These are phyloP conservation scores for Penicillium chermesinum DNA, from an alignment of 495 filamentous ascomycete species.

Conservation along the genomic window DNA sequence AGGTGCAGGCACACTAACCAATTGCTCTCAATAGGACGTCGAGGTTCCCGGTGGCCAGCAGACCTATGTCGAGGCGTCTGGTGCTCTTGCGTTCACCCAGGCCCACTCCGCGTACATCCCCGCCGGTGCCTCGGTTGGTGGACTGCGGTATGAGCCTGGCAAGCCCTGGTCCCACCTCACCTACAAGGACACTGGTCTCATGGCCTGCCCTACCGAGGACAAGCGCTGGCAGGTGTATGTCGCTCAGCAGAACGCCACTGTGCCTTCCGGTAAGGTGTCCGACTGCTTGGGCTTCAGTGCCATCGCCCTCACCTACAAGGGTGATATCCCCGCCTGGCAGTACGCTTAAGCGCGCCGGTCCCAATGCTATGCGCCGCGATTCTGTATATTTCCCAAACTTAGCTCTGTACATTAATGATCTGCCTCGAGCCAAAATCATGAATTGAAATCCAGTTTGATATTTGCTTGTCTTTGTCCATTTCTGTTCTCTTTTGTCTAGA, in stretches of 20 bases:
- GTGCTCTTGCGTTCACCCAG: constrained; percentile 54
- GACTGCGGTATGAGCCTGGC: constrained; percentile 35
- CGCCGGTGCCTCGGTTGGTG: constrained; percentile 41
- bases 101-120: constrained; percentile 57
- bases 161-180: constrained; percentile 24
- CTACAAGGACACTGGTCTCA: constrained; percentile 33
- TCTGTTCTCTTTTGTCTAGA: not conserved
- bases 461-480: no score
- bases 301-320: constrained; percentile 23
- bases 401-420: not conserved
- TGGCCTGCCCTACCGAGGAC: constrained; percentile 40
- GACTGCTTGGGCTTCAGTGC: constrained; percentile 42
- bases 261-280: constrained; percentile 30
- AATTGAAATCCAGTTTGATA: not conserved
- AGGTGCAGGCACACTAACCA: not conserved
- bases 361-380: no score
- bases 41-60: constrained; percentile 62
- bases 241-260: constrained; percentile 33
- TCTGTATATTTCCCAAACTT: not conserved
- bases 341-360: constrained; percentile 25
- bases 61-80: constrained; percentile 54
- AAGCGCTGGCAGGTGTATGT: constrained; percentile 43
- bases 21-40: constrained; percentile 29
- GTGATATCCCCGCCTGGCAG: constrained; percentile 36
- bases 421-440: not conserved